phyloP scores from a whole-genome alignment of 1,284 basidiomycete species.

The Ceratobasidium sp. region DNA sequence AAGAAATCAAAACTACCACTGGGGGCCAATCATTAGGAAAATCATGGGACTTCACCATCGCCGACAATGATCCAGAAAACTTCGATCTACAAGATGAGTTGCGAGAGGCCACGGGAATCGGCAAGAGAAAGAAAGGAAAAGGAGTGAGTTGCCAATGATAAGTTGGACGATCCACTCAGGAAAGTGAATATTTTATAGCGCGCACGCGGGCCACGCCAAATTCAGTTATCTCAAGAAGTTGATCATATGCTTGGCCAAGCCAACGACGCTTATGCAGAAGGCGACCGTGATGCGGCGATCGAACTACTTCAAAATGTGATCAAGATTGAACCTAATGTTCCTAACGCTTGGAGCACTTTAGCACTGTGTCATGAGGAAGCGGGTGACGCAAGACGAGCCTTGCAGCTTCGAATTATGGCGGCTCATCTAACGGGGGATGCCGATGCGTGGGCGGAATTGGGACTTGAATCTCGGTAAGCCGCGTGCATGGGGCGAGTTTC shows the following conservation, averaged over 20 bases:
- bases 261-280: slow-evolving; percentile 85
- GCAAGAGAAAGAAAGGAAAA: slow-evolving; percentile 55
- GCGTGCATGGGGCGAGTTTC: not conserved
- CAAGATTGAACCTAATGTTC: slow-evolving; percentile 87
- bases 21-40: slow-evolving; percentile 59
- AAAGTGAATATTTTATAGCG: slow-evolving; percentile 44
- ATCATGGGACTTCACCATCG: slow-evolving; percentile 66
- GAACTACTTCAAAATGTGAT: slow-evolving; percentile 90
- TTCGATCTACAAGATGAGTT: slow-evolving; percentile 72
- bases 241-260: slow-evolving; percentile 82
- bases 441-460: slow-evolving; percentile 88
- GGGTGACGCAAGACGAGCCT: slow-evolving; percentile 81
- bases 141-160: slow-evolving; percentile 50
- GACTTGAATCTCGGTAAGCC: slow-evolving; percentile 70
- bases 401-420: slow-evolving; percentile 88
- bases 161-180: not conserved
- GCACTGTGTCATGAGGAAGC: slow-evolving; percentile 57
- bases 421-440: slow-evolving; percentile 83
- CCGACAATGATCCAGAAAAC: slow-evolving; percentile 62
- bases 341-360: slow-evolving; percentile 64
- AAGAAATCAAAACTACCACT: slow-evolving; percentile 58
- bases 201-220: slow-evolving; percentile 54
- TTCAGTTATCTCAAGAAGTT: slow-evolving; percentile 81
- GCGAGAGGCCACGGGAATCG: slow-evolving; percentile 71
- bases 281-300: slow-evolving; percentile 71